Evolutionary conservation across 257 asterid species (phyloP), one percentile per base, ranked within the genome.

Genomic region (Nicotiana undulata): DNA sequence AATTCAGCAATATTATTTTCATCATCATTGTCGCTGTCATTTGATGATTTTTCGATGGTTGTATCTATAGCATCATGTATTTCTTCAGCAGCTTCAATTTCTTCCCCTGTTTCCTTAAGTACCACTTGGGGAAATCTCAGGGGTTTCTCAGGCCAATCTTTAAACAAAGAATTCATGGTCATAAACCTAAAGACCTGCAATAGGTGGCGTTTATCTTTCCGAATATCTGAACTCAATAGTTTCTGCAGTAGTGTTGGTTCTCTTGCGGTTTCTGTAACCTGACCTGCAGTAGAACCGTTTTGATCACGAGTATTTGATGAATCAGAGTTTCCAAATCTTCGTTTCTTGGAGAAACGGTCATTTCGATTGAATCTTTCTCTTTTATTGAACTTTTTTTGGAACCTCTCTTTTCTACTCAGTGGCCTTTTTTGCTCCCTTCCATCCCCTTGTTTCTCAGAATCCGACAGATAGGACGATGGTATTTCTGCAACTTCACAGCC

Each of bases 401-500:
- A 95, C 80, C 86, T 88, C 64, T 84, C 93, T 79, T 87, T 88
- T 89, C 88, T 89, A 70, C 76, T 85, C n/a, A 83, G 81, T 26
- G 55, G 67, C 85, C 85, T 89, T 56, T 63, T 84, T 10, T 29
- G 85, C 46, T 76, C 88, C 79, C 80, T 82, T 37, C 85, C 85
- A 83, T 79, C 82, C 31, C 66, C 86, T 82, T 75, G 90, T 76
- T 81, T 87, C 85, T 91, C 97, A 12, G 93, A 78, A 83, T 92
- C 98, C 26, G 91, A 88, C 68, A 95, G 85, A 88, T 95, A 95
- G 72, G 79, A 80, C 26, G 97, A 74, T 59, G 99, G 99, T 86
- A 95, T 87, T 87, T 95, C 99, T 59, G 99, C 98, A 80, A 92
- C 98, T 90, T 91, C 98, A 83, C 91, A 89, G 2, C 99, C 99